phyloP scores from a whole-genome alignment of 1,139 yeast genomes.

The Candida tunisiensis region DNA sequence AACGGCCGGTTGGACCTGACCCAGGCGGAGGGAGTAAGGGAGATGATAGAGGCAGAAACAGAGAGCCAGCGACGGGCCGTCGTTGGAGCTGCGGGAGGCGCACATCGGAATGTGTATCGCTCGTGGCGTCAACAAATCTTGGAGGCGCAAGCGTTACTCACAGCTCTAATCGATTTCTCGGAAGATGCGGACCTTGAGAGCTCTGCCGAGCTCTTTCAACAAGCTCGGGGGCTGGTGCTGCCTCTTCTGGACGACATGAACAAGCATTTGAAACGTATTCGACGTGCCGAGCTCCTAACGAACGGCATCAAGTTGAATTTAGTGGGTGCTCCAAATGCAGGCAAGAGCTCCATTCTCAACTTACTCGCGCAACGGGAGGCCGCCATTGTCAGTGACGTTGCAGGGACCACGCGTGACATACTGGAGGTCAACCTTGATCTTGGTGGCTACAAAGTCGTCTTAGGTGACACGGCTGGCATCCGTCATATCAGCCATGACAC shows the following conservation, averaged over 20 bases:
- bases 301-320: constrained; percentile 61
- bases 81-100: constrained; percentile 54
- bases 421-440: constrained; percentile 72
- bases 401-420: constrained; percentile 90
- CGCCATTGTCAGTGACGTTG: constrained; percentile 80
- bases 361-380: constrained; percentile 60
- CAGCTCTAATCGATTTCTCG: constrained; percentile 77
- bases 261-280: constrained; percentile 18
- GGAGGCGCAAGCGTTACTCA: constrained; percentile 50
- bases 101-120: constrained; percentile 34
- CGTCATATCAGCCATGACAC: too few relatives aligned
- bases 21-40: constrained; percentile 80
- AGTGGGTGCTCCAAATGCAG: constrained; percentile 93
- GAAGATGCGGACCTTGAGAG: constrained; percentile 86
- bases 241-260: constrained; percentile 28
- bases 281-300: constrained; percentile 32
- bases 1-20: constrained; percentile 59
- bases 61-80: constrained; percentile 75
- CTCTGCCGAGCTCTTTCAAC: constrained; percentile 24
- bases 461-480: constrained; percentile 93
- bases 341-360: constrained; percentile 78
- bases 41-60: constrained; percentile 86
- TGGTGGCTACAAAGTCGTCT: constrained; percentile 64
- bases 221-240: constrained; percentile 29
- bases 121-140: constrained; percentile 57